Percentiles rank a stretch among this genome's conserved stretches.
phyloP scores from a whole-genome alignment of 1,284 basidiomycete genomes.

The Marasmius sp. region DNA sequence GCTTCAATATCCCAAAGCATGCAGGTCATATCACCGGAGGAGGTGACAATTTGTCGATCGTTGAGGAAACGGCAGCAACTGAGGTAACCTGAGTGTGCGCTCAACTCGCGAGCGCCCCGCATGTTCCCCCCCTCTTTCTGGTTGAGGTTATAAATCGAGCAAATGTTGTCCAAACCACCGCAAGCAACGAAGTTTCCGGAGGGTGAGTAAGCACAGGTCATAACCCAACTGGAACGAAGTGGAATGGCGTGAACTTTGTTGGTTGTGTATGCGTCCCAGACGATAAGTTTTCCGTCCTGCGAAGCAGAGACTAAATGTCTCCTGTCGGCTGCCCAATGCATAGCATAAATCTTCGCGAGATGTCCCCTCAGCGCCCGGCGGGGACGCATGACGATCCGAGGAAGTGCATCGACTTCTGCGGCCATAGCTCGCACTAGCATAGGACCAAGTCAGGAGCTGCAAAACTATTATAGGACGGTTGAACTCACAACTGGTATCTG shows the following conservation, averaged over 20 bases:
- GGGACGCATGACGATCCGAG: constrained; percentile 94
- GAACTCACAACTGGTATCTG: constrained; percentile 90
- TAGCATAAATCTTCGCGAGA: constrained; percentile 98
- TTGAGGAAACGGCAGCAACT: constrained; percentile 98
- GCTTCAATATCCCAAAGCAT: constrained; percentile 99
- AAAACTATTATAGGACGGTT: constrained; percentile 3
- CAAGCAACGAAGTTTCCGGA: constrained; percentile 97
- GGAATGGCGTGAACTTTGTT: constrained; percentile 99
- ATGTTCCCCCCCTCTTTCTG: constrained; percentile 69
- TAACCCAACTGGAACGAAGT: constrained; percentile 97
- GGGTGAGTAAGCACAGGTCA: constrained; percentile 99
- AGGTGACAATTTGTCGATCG: constrained; percentile 96
- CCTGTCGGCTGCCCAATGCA: constrained; percentile 98
- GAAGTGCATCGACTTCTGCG: constrained; percentile 91
- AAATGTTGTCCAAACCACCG: constrained; percentile 98
- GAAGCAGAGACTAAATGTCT: constrained; percentile 98
- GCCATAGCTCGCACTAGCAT: constrained; percentile 90
- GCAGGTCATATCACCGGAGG: constrained; percentile 98
- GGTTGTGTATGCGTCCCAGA: constrained; percentile 99
- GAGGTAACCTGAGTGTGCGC: constrained; percentile 96
- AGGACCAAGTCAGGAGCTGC: neutral
- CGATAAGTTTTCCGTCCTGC: constrained; percentile 98
- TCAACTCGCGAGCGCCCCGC: constrained; percentile 85
- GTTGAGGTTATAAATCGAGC: constrained; percentile 94
- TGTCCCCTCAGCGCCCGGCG: constrained; percentile 95